These are phyloP conservation scores for Pyrus communis DNA, from an alignment of 306 rosid genomes.

Conservation along the genomic window DNA sequence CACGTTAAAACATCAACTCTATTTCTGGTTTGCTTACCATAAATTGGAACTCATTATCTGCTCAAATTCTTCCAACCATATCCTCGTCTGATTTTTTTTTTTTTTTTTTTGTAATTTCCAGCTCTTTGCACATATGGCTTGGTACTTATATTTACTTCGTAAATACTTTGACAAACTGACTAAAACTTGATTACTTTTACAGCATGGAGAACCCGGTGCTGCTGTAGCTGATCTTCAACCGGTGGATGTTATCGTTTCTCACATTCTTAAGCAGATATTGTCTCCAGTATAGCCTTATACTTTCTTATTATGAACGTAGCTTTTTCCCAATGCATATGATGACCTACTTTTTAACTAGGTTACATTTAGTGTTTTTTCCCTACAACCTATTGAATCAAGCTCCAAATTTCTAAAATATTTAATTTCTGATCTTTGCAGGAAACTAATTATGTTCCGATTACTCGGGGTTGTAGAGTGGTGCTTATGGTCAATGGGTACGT, in stretches of 20 bases:
- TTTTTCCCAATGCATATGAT: not conserved
- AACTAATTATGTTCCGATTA: constrained; percentile 83
- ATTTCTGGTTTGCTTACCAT: not conserved
- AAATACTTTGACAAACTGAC: constrained; percentile 16
- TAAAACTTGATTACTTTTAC: constrained; percentile 28
- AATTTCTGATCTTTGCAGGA: constrained; percentile 44
- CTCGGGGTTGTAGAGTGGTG: constrained; percentile 81
- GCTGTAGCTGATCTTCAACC: constrained; percentile 79
- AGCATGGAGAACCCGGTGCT: constrained; percentile 99
- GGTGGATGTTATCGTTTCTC: constrained; percentile 80
- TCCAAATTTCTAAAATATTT: not conserved
- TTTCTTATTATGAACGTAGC: not conserved
- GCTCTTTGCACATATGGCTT: not conserved
- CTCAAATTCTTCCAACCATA: not conserved
- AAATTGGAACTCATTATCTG: not conserved
- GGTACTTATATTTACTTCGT: not conserved
- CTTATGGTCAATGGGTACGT: constrained; percentile 91
- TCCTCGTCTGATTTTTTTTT: not conserved
- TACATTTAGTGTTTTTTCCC: not conserved
- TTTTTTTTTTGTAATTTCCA: not conserved
- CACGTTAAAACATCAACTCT: not conserved
- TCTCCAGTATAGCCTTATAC: constrained; percentile 51
- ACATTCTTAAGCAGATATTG: constrained; percentile 72
- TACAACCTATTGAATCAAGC: not conserved
- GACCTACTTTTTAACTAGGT: not conserved